Evolutionary conservation across 2,329 filamentous ascomycete species (phyloP), one percentile per base, ranked within the genome.

Genomic region (Fusarium sp.): DNA sequence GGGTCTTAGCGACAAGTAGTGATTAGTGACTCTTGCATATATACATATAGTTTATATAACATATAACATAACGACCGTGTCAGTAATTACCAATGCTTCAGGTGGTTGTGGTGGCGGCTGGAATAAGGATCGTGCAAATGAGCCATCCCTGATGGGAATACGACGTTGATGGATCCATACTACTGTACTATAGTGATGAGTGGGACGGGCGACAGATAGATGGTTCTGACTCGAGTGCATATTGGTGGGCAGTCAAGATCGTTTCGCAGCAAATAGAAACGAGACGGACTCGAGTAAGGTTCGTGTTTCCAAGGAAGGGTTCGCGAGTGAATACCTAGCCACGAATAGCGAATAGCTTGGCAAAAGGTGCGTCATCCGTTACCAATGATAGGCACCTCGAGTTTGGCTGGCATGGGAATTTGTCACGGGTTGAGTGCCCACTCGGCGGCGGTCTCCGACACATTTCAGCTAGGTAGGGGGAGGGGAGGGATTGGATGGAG

Each of bases 21-120:
- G 58, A 44, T 51, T 60, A 56, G 56, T 58, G 60, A 50, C 53
- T 61, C 44, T 60, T 59, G 54, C 60, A 70, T 68, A 38, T 65
- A 70, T 34, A 60, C 50, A 64, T 65, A 65, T 68, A 70, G 57
- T 49, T 57, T 61, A 65, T 68, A 70, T 70, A 40, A 64, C 40
- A 40, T 49, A 58, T 54, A 42, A 42, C 25, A 38, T 38, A 38
- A 38, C 10, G 46, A 55, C 42, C 58, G 36, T 25, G 16, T 40
- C 18, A 13, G 31, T 27, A 40, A 34, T 31, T 29, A 13, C 36
- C 36, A 40, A 40, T 36, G 18, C 42, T 50, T 20, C 9, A 33
- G 29, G 31, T 34, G 27, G 42, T 18, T 7, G 13, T 56, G 27
- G 34, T 53, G 20, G 20, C n/a, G 4, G 27, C 55, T 23, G 44